These are phyloP conservation scores for Saturnispora besseyi DNA, from an alignment of 805 yeast species.

Conservation along the genomic window DNA sequence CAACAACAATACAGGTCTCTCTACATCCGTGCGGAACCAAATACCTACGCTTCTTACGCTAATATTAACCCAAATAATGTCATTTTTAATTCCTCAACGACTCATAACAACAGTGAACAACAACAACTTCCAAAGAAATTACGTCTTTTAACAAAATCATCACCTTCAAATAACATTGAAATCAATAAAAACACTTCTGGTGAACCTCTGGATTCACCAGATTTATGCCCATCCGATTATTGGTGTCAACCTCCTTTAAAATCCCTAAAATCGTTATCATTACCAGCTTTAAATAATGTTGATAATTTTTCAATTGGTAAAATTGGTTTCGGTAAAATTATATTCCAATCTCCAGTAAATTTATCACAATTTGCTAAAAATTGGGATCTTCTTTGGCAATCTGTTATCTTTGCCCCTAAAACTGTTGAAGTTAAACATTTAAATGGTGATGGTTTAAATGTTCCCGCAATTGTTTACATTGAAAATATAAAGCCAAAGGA, in stretches of 20 bases:
- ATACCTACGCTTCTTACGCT: neutral
- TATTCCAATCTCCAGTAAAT: slow-evolving; percentile 62
- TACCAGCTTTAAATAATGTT: slow-evolving; percentile 43
- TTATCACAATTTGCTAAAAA: slow-evolving; percentile 41
- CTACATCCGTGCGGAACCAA: neutral
- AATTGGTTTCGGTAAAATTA: slow-evolving; percentile 56
- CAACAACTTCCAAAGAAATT: neutral
- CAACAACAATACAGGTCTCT: neutral
- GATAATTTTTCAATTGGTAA: slow-evolving; percentile 64
- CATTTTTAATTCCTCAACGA: neutral
- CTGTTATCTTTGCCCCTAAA: slow-evolving; percentile 37
- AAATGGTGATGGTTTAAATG: slow-evolving; percentile 61
- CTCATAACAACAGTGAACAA: neutral
- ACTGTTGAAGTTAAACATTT: slow-evolving; percentile 59
- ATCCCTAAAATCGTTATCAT: slow-evolving; percentile 36
- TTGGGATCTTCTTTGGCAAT: slow-evolving; percentile 32
- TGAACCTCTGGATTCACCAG: neutral
- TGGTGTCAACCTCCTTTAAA: slow-evolving; percentile 65
- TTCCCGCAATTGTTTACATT: slow-evolving; percentile 64
- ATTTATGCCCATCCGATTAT: slow-evolving; percentile 32
- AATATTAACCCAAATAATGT: neutral
- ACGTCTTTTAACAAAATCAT: neutral
- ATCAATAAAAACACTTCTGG: neutral
- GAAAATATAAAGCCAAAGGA: slow-evolving; percentile 39
- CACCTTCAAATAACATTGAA: neutral